These are phyloP conservation scores for Isoetes engelmannii DNA, from an alignment of 83 land plant genomes.

Conservation along the genomic window DNA sequence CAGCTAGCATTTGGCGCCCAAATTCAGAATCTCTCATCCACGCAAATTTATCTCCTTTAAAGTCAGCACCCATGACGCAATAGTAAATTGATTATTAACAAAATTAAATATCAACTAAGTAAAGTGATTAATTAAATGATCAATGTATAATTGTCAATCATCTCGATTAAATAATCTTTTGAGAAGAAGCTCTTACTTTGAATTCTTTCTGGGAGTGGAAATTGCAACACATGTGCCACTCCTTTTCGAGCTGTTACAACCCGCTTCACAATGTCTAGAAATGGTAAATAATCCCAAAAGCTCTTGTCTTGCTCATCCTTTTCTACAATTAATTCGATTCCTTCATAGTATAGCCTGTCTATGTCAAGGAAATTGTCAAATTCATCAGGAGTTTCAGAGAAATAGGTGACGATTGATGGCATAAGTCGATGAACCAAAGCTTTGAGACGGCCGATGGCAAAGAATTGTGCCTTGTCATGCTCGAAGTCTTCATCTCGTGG, in stretches of 20 bases:
- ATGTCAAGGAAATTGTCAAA: constrained; percentile 72
- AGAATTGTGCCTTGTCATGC: constrained; percentile 64
- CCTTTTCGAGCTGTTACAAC: constrained; percentile 10
- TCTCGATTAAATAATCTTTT: background rate
- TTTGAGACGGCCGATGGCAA: constrained; percentile 56
- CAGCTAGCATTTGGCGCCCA: constrained; percentile 75
- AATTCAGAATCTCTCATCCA: constrained; percentile 90
- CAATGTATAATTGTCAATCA: background rate
- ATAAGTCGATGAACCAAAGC: constrained; percentile 69
- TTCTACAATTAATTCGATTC: constrained; percentile 22
- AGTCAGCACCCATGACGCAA: background rate
- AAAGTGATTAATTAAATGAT: background rate
- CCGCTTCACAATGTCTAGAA: background rate
- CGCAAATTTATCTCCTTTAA: constrained; percentile 70
- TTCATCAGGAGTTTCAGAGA: constrained; percentile 51
- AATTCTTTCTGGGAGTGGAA: background rate
- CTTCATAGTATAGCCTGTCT: constrained; percentile 68
- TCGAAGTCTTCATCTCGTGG: constrained; percentile 95
- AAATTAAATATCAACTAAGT: background rate
- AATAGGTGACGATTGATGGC: constrained; percentile 50
- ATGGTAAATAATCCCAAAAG: background rate
- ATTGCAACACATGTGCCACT: background rate
- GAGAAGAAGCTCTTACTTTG: background rate
- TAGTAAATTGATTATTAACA: background rate
- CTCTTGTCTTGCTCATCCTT: background rate